Base-by-base conservation (phyloP, 2,329 filamentous ascomycete genomes). In the Diplodia intermedia region DNA sequence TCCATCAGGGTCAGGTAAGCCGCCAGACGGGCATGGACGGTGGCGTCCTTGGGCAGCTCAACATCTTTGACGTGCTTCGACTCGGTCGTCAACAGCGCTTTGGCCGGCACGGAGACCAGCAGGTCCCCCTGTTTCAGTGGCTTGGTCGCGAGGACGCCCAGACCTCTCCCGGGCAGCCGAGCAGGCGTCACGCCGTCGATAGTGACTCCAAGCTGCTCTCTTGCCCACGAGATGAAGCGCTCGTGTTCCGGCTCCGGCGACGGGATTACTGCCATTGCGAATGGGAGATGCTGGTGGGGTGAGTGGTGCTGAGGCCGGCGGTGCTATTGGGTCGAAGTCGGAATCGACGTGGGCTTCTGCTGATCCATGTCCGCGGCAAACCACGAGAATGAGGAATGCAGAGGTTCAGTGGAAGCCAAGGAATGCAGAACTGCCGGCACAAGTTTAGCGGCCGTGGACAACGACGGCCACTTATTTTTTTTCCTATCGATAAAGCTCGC, bases 111-210 rank as follows among this genome's bases (percentile, higher is more conserved):
- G 68, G 84, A 83, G 6, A 94, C 83, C 62, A 95, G 79, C 8
- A 82, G 79, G 69, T 91, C 86, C 67, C 83, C 84, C 78, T 84
- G 81, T 88, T 89, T 75, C 69, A 95, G 84, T 15, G 85, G 80
- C 33, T 86, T 84, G 14, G 87, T 89, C 5, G 92, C 90, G 62
- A 94, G 84, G 68, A 97, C 88, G 56, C 94, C 93, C 65, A 95
- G 86, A 33, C 93, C 93, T 66, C 91, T 85, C 1, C 89, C 90
- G 6, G 89, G 86, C 18, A 97, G 88, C 49, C 82, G 82, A 50
- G 88, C 85, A 5, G 92, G 89, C 2, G 82, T 82, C 57, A 96
- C 87, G 33, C 89, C 89, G 72, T 90, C 84, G 71, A 93, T 86
- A 43, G 84, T 79, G 33, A 96, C 85, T 15, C 91, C 91, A 63